phyloP scores from a whole-genome alignment of 129 eudicot genomes.

The Chrysanthemum makinoi region DNA sequence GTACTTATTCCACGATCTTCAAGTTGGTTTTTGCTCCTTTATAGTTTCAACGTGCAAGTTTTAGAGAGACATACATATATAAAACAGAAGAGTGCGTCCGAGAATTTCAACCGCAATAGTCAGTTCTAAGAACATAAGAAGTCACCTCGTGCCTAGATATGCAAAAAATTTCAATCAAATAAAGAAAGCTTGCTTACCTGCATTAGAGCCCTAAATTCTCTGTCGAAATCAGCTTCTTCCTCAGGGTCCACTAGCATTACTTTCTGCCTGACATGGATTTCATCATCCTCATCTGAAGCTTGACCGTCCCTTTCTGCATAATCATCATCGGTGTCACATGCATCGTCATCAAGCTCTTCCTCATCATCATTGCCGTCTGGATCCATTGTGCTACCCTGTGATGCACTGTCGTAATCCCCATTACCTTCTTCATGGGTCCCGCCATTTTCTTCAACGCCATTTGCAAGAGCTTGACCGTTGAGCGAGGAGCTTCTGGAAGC shows the following conservation, averaged over 20 bases:
- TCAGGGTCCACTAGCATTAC: constrained; percentile 67
- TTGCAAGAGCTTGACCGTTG: constrained; percentile 52
- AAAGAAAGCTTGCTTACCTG: constrained; percentile 39
- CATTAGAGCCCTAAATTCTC: constrained; percentile 86
- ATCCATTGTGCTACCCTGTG: constrained; percentile 71
- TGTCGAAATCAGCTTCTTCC: constrained; percentile 90
- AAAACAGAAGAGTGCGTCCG: too few relatives aligned
- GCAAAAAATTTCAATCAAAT: not conserved
- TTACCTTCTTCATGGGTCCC: constrained; percentile 50
- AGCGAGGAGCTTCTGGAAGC: constrained; percentile 42
- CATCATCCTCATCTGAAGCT: constrained; percentile 84
- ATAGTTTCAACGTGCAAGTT: too few relatives aligned
- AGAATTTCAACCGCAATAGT: too few relatives aligned
- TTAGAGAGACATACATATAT: too few relatives aligned
- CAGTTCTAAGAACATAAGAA: too few relatives aligned
- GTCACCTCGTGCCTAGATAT: too few relatives aligned
- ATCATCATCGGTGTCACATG: constrained; percentile 68
- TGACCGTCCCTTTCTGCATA: constrained; percentile 57
- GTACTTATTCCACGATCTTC: too few relatives aligned
- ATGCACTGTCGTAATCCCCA: constrained; percentile 66
- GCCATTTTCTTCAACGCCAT: constrained; percentile 79
- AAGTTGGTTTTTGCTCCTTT: too few relatives aligned
- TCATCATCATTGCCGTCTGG: constrained; percentile 65
- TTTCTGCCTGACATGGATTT: constrained; percentile 86
- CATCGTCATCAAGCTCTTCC: constrained; percentile 72